Base-by-base conservation (phyloP, 441 rosid genomes). In the Jatropha podagrica region DNA sequence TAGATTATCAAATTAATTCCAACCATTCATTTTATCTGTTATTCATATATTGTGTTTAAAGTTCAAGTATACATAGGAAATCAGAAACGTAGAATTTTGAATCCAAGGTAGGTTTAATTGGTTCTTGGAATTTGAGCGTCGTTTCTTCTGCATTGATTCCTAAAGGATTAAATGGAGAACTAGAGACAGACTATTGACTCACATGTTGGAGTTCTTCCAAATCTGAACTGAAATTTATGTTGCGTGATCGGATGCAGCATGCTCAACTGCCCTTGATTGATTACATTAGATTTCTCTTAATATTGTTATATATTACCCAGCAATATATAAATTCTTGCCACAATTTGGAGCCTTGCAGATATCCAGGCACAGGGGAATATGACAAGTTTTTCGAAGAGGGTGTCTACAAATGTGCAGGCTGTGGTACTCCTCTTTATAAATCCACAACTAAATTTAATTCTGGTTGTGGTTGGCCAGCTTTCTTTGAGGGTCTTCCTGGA, bases 391-490 rank as follows among this genome's bases (percentile, higher is more conserved):
- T 23, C 6, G 85, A 80, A 67, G 98, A 91, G 44, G 97, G 97
- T 49, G 79, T 87, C 77, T 95, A 92, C 56, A 64, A 40, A 4
- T 94, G 98, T 85, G 89, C 97, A 58, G 97, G 92, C 77, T 94
- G 98, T 76, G 94, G 88, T 46, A 89, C 97, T 80, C 97, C 98
- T 59, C 95, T 92, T 0, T 91, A 94, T 80, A 88, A 42, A 71
- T 92, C 97, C 48, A 84, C 90, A 23, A 91, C 97, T 49, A 95
- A 94, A 67, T 95, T 95, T 40, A 78, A 92, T 59, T 91, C 97
- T 0, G 94, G 98, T 59, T 95, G 98, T 67, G 97, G 98, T 55
- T 95, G 94, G 97, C 98, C 98, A 27, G 97, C 97, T 77, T 95
- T 95, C 84, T 92, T 58, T 15, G 98, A 95, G 60, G 97, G 97